Evolutionary conservation across 2,329 filamentous ascomycete species (phyloP).

Genomic region (Ophiostoma montium): DNA sequence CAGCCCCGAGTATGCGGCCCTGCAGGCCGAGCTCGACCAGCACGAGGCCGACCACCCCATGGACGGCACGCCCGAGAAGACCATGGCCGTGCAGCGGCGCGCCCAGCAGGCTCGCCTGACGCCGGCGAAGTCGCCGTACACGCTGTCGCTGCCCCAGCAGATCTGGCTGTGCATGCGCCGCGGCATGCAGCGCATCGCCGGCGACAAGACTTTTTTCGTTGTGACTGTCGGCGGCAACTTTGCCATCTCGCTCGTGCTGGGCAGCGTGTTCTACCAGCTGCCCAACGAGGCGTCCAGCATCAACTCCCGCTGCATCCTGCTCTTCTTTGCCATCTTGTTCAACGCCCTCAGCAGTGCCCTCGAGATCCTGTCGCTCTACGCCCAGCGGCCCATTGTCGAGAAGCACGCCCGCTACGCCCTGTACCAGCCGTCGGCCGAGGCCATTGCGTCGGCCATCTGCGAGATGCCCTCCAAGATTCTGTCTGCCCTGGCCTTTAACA

Average conservation of each 20-base stretch:
- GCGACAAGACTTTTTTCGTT: conserved; percentile 61
- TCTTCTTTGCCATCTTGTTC: conserved; percentile 80
- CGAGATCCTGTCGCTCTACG: conserved; percentile 75
- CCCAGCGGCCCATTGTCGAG: conserved; percentile 82
- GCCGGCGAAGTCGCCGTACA: conserved; percentile 65
- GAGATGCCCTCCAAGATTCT: conserved; percentile 71
- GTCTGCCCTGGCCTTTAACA: conserved; percentile 65
- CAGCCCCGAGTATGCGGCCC: conserved; percentile 33
- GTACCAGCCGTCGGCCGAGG: conserved; percentile 84
- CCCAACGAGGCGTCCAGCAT: conserved; percentile 25
- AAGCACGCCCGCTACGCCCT: conserved; percentile 82
- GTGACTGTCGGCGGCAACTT: conserved; percentile 58
- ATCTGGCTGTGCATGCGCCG: conserved; percentile 65
- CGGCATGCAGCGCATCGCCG: conserved; percentile 60
- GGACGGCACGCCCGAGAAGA: conserved; percentile 36
- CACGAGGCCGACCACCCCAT: conserved; percentile 40
- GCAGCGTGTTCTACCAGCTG: conserved; percentile 9
- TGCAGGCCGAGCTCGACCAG: conserved; percentile 38
- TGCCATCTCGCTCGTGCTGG: conserved; percentile 24
- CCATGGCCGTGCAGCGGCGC: conserved; percentile 37
- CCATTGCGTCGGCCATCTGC: conserved; percentile 68
- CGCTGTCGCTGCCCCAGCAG: conserved; percentile 62
- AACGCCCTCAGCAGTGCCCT: conserved; percentile 71
- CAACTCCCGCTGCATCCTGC: conserved; percentile 51
- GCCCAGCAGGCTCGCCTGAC: conserved; percentile 47